Percentiles rank a stretch among this genome's conserved stretches.
Conservation (phyloP, 345 rosid genomes). For the Brassica nigra region DNA sequence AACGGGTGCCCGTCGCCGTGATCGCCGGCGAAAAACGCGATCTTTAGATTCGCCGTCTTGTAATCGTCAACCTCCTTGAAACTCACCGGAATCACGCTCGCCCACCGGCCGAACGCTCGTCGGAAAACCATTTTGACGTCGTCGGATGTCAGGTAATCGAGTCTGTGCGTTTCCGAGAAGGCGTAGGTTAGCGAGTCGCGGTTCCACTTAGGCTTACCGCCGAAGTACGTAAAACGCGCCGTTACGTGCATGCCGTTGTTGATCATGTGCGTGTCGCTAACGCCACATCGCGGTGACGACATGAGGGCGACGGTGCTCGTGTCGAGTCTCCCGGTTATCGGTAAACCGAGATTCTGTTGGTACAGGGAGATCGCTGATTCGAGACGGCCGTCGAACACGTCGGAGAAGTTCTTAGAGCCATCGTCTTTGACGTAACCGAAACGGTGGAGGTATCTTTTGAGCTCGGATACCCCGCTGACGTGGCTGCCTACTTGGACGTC, state of each 20-base stretch:
- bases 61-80: constrained; percentile 56
- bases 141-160: constrained; percentile 49
- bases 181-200: constrained; percentile 61
- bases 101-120: constrained; percentile 75
- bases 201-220: constrained; percentile 72
- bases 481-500: constrained; percentile 70
- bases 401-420: constrained; percentile 45
- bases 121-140: constrained; percentile 53
- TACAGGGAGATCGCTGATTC: constrained; percentile 57
- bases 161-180: constrained; percentile 53
- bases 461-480: constrained; percentile 77
- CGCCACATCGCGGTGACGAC: constrained; percentile 83
- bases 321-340: constrained; percentile 68
- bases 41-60: constrained; percentile 56
- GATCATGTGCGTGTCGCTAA: constrained; percentile 48
- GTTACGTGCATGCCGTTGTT: constrained; percentile 38
- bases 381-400: constrained; percentile 59
- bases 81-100: constrained; percentile 67
- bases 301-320: constrained; percentile 57
- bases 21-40: constrained; percentile 63
- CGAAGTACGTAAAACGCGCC: constrained; percentile 63
- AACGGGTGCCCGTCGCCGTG: constrained; percentile 92
- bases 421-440: constrained; percentile 69
- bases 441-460: constrained; percentile 73
- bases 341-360: constrained; percentile 67